A percentile compares a stretch with the other conserved stretches of the same genome.
phyloP scores from a whole-genome alignment of 768 basidiomycete species.

The Leccinum rimulosum region DNA sequence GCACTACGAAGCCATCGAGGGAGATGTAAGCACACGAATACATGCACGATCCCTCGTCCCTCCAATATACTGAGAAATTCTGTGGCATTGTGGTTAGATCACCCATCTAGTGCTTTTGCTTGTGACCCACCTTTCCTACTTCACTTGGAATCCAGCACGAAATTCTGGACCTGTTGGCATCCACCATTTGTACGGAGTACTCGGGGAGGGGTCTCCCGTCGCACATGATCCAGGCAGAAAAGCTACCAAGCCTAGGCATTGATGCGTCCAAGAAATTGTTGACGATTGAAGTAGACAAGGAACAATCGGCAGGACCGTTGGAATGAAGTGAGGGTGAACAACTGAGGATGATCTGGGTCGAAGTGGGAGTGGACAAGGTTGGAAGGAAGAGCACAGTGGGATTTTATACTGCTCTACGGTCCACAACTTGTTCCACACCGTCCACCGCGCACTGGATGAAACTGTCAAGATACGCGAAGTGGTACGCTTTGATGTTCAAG shows the following conservation, averaged over 20 bases:
- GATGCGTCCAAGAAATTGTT: background rate
- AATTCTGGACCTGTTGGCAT: conserved; percentile 42
- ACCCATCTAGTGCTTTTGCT: background rate
- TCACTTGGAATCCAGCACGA: conserved; percentile 71
- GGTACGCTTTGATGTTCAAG: conserved; percentile 4
- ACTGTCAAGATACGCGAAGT: background rate
- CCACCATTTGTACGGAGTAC: conserved; percentile 48
- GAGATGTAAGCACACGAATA: conserved; percentile 59
- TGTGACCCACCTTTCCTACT: conserved; percentile 47
- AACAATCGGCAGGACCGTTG: too few species aligned
- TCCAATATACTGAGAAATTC: conserved; percentile 65
- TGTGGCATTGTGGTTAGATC: conserved; percentile 25
- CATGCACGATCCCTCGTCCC: conserved; percentile 51
- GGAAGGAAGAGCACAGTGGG: background rate
- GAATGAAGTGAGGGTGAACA: background rate
- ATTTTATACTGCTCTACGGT: background rate
- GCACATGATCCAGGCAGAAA: conserved; percentile 68
- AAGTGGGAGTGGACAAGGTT: background rate
- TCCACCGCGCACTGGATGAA: background rate
- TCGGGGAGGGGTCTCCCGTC: conserved; percentile 50
- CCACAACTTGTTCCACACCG: background rate
- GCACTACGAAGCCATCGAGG: conserved; percentile 62
- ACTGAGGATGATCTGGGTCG: background rate
- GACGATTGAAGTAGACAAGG: background rate
- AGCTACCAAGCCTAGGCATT: conserved; percentile 52